Conservation (phyloP, 2,329 filamentous ascomycete genomes). For the Teratosphaeria epicoccoides region DNA sequence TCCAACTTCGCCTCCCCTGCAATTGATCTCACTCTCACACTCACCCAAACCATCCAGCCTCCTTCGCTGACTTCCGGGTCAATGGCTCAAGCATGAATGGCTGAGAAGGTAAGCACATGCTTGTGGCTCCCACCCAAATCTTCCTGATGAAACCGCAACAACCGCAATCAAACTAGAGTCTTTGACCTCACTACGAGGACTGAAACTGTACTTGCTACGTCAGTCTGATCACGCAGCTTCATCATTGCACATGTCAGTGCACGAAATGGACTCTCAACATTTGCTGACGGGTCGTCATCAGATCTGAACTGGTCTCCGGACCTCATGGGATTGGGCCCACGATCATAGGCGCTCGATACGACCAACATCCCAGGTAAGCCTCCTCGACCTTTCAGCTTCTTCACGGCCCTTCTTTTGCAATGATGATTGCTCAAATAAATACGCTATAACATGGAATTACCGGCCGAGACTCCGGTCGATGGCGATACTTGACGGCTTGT, state of each 20-base stretch:
- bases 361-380: background rate
- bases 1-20: background rate
- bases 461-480: conserved; percentile 5
- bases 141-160: conserved; percentile 6
- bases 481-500: conserved; percentile 4
- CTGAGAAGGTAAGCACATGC: background rate
- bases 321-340: background rate
- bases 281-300: background rate
- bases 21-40: background rate
- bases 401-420: background rate
- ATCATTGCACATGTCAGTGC: background rate
- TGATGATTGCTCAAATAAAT: conserved; percentile 6
- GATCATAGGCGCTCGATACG: too few relatives aligned
- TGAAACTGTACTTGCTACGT: conserved; percentile 9
- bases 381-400: background rate
- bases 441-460: conserved; percentile 8
- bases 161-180: conserved; percentile 8
- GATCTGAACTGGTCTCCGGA: background rate
- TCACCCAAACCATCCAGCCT: background rate
- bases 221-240: conserved; percentile 5
- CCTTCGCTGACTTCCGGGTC: background rate
- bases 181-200: conserved; percentile 5
- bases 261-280: background rate
- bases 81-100: background rate
- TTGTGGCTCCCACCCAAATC: background rate